Conservation (phyloP, 2,329 filamentous ascomycete genomes). For the Ceratocystis eucalypticola region DNA sequence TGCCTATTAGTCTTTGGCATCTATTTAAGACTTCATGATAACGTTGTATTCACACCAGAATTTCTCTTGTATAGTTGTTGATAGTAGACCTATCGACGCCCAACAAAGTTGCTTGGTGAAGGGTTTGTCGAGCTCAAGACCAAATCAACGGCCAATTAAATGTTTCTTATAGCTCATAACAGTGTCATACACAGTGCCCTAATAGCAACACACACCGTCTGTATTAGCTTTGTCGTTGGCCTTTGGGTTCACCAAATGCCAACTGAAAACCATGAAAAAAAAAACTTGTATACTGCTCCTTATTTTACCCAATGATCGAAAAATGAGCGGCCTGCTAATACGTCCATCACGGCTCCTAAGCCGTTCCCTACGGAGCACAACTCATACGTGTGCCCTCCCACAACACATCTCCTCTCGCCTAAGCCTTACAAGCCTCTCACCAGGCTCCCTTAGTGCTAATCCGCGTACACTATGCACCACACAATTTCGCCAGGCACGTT, state of each 20-base stretch:
- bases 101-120: background rate
- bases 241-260: background rate
- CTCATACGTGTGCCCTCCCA: background rate
- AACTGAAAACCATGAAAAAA: background rate
- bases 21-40: conserved; percentile 5
- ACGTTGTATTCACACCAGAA: conserved; percentile 28
- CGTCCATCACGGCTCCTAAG: background rate
- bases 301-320: background rate
- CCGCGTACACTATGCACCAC: background rate
- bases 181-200: background rate
- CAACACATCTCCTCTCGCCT: background rate
- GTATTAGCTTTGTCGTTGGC: background rate
- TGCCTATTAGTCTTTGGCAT: conserved; percentile 18
- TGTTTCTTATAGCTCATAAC: background rate
- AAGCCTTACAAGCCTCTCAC: background rate
- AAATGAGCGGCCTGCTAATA: background rate
- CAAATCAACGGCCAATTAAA: background rate
- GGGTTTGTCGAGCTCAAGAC: background rate
- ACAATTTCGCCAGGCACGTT: background rate
- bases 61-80: conserved; percentile 21
- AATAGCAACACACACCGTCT: background rate
- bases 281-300: background rate
- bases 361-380: background rate
- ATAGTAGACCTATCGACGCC: conserved; percentile 36
- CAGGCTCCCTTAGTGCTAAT: background rate